phyloP scores from a whole-genome alignment of 257 asterid genomes.

The Lithospermum erythrorhizon region DNA sequence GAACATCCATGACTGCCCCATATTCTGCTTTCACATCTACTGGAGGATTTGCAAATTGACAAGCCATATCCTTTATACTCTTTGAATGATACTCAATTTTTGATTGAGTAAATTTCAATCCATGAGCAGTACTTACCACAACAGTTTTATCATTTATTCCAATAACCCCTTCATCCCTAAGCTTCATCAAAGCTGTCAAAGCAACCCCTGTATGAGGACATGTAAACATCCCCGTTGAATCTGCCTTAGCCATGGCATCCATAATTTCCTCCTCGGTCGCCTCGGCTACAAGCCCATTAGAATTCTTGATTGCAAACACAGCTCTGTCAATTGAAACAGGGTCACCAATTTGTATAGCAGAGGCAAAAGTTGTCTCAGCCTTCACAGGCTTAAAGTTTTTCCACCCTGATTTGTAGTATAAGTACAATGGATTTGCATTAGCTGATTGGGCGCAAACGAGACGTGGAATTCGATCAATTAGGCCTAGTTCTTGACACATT shows the following conservation, averaged over 20 bases:
- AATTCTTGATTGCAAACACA: conserved; percentile 31
- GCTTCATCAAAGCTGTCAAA: conserved; percentile 37
- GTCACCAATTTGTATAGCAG: conserved; percentile 56
- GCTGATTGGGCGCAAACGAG: conserved; percentile 52
- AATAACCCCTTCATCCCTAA: conserved; percentile 31
- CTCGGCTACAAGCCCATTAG: conserved; percentile 42
- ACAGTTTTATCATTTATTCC: conserved; percentile 35
- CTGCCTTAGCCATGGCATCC: conserved; percentile 52
- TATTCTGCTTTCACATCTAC: conserved; percentile 35
- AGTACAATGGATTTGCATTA: conserved; percentile 39
- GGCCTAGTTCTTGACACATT: conserved; percentile 48
- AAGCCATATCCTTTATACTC: conserved; percentile 29
- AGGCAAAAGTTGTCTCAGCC: conserved; percentile 39
- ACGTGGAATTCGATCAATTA: conserved; percentile 31
- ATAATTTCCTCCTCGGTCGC: conserved; percentile 56
- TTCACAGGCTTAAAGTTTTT: conserved; percentile 17
- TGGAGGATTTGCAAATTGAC: conserved; percentile 34
- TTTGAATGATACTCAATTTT: conserved; percentile 44
- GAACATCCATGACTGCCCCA: conserved; percentile 42
- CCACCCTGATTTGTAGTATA: conserved; percentile 39
- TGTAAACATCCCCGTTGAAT: conserved; percentile 51
- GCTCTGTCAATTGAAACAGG: conserved; percentile 51
- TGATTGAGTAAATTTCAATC: conserved; percentile 44
- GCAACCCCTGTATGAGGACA: conserved; percentile 60
- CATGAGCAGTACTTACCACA: conserved; percentile 60